A percentile compares a stretch with the other conserved stretches of the same genome.
These are phyloP conservation scores for Fraxinus angustifolia DNA, from an alignment of 305 asterid species.

Conservation along the genomic window DNA sequence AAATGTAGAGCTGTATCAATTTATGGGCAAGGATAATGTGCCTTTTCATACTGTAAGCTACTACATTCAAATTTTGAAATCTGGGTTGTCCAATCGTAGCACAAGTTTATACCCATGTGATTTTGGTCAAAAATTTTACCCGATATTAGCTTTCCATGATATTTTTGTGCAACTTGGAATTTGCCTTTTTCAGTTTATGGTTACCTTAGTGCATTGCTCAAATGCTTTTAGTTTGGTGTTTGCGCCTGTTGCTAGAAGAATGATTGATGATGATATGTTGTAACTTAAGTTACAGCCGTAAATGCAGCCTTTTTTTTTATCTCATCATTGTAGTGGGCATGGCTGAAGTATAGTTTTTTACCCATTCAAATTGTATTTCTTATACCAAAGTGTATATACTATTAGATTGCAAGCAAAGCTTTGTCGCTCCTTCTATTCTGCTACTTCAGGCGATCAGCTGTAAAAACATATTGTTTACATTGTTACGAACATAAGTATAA, in stretches of 20 bases:
- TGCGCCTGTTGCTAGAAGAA: background rate
- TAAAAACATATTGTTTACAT: background rate
- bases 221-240: background rate
- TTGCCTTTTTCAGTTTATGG: background rate
- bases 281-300: background rate
- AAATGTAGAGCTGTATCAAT: slow-evolving; percentile 85
- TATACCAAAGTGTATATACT: background rate
- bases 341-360: background rate
- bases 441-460: background rate
- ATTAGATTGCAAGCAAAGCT: background rate
- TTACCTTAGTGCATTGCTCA: background rate
- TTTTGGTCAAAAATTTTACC: background rate
- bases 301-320: background rate
- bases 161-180: background rate
- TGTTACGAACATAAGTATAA: background rate
- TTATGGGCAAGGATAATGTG: slow-evolving; percentile 97
- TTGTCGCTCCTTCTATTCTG: background rate
- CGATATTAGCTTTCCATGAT: background rate
- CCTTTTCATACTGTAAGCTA: slow-evolving; percentile 90
- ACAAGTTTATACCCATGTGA: background rate
- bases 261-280: background rate
- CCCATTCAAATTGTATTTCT: background rate
- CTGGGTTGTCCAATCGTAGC: background rate
- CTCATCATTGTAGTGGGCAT: background rate
- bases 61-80: background rate